These are phyloP conservation scores for Hapsidospora chrysogenum DNA, from an alignment of 495 filamentous ascomycete species.

Conservation along the genomic window DNA sequence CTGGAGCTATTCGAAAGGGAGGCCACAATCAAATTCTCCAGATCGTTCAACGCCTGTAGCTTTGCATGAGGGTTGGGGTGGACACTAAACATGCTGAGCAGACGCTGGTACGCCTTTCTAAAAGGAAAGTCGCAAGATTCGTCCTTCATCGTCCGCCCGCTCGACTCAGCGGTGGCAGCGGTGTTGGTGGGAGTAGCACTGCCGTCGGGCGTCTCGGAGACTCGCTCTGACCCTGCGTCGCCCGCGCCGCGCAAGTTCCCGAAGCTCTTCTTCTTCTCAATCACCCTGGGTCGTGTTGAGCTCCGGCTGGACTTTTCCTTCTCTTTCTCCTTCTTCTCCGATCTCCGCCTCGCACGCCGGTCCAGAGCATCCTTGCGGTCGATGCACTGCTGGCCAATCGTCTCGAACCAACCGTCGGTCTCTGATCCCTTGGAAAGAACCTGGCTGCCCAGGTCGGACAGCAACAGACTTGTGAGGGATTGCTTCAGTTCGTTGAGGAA, in stretches of 20 bases:
- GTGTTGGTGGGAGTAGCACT: no score
- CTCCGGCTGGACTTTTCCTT: slow-evolving; percentile 13
- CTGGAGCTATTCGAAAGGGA: slow-evolving; percentile 36
- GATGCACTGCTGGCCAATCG: slow-evolving; percentile 59
- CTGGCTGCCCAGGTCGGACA: slow-evolving; percentile 77
- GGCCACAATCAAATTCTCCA: slow-evolving; percentile 65
- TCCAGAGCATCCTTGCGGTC: slow-evolving; percentile 54
- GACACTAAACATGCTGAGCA: slow-evolving; percentile 75
- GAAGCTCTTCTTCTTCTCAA: slow-evolving; percentile 43
- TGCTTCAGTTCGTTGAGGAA: slow-evolving; percentile 68
- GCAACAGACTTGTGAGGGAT: slow-evolving; percentile 62
- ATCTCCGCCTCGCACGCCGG: slow-evolving; percentile 20
- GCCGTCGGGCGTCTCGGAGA: slow-evolving; percentile 13
- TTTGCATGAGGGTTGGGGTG: slow-evolving; percentile 82
- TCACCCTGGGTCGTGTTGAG: slow-evolving; percentile 22
- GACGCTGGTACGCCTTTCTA: slow-evolving; percentile 53
- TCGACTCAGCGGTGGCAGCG: background rate
- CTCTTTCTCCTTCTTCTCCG: slow-evolving; percentile 16
- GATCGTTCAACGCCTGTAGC: slow-evolving; percentile 65
- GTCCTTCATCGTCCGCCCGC: slow-evolving; percentile 10
- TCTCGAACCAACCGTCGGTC: slow-evolving; percentile 82
- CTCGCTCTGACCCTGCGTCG: slow-evolving; percentile 14
- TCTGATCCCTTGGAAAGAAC: slow-evolving; percentile 79
- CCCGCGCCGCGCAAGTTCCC: slow-evolving; percentile 28
- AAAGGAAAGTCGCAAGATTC: slow-evolving; percentile 49